A percentile compares a stretch with the other conserved stretches of the same genome.
Evolutionary conservation across 1,284 basidiomycete species (phyloP).

Genomic region (Ustilago nuda): DNA sequence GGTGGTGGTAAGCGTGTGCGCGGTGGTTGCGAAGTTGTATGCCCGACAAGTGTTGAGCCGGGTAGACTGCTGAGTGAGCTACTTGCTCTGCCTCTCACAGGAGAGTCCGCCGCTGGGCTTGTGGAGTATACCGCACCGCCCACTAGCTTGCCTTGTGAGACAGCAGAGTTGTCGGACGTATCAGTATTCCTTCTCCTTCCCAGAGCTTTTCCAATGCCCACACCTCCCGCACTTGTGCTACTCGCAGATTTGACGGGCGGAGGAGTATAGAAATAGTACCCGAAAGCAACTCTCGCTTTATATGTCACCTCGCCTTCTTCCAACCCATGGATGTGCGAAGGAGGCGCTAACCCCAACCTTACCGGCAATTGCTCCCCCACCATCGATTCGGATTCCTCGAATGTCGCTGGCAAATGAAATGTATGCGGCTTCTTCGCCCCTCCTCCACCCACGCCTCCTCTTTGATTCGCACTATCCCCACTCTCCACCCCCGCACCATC

Average conservation of each 20-base stretch:
- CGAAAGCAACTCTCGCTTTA: constrained; percentile 39
- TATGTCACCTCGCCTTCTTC: constrained; percentile 33
- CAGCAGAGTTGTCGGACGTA: constrained; percentile 8
- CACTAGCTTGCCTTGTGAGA: constrained; percentile 3
- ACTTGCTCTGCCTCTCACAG: constrained; percentile 21
- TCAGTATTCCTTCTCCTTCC: constrained; percentile 26
- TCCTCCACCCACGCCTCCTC: background rate
- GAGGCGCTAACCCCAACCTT: constrained; percentile 54
- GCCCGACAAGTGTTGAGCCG: constrained; percentile 15
- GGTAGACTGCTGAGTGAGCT: constrained; percentile 21
- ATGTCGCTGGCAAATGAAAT: constrained; percentile 35
- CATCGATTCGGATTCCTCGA: constrained; percentile 37
- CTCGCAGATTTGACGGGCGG: constrained; percentile 24
- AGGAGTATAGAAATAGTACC: constrained; percentile 58
- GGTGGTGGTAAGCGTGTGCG: constrained; percentile 20
- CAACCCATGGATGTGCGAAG: constrained; percentile 34
- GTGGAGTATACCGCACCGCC: constrained; percentile 1
- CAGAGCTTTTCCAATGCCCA: background rate
- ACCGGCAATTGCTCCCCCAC: constrained; percentile 50
- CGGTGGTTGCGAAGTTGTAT: background rate
- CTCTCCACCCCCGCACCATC: constrained; percentile 2
- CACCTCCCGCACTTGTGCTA: background rate
- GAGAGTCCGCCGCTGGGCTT: constrained; percentile 22
- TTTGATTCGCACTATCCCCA: background rate
- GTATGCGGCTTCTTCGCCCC: constrained; percentile 24